Evolutionary conservation across 1,284 basidiomycete species (phyloP).

Genomic region (Leccinum solheimii): DNA sequence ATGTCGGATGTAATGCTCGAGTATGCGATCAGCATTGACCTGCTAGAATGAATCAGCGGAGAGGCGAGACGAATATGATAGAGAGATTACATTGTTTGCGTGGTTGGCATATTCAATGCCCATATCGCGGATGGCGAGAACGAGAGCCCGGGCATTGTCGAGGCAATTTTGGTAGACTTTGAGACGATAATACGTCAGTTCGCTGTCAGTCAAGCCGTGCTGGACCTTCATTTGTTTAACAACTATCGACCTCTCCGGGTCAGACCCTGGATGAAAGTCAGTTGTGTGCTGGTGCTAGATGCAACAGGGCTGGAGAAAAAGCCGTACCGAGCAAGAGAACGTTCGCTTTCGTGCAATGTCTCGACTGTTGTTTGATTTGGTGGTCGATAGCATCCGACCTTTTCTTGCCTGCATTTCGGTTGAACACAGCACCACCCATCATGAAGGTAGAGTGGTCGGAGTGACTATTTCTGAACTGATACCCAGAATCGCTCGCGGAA

Average conservation of each 20-base stretch:
- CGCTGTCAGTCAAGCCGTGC: conserved; percentile 5
- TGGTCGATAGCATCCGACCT: conserved; percentile 8
- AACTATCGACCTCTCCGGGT: neutral
- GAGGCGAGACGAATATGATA: neutral
- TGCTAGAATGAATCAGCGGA: neutral
- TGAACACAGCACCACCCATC: conserved; percentile 1
- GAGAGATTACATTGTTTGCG: conserved; percentile 1
- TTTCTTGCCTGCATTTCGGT: neutral
- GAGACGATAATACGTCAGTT: conserved; percentile 1
- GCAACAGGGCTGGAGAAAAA: neutral
- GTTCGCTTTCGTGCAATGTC: neutral
- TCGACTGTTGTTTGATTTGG: conserved; percentile 8
- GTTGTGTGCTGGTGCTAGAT: neutral
- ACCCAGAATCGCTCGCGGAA: neutral
- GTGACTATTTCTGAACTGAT: neutral
- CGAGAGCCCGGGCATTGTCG: neutral
- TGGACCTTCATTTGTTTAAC: conserved; percentile 10
- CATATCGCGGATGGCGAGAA: conserved; percentile 3
- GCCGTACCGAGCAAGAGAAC: conserved; percentile 7
- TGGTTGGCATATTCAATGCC: neutral
- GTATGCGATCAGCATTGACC: neutral
- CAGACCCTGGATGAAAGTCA: conserved; percentile 1
- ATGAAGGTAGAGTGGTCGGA: neutral
- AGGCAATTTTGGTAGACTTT: conserved; percentile 3
- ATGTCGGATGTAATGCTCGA: neutral